A percentile compares a stretch with the other conserved stretches of the same genome.
These are phyloP conservation scores for Entrophospora sp. DNA, from an alignment of 192 early-diverging fungal species.

Conservation along the genomic window DNA sequence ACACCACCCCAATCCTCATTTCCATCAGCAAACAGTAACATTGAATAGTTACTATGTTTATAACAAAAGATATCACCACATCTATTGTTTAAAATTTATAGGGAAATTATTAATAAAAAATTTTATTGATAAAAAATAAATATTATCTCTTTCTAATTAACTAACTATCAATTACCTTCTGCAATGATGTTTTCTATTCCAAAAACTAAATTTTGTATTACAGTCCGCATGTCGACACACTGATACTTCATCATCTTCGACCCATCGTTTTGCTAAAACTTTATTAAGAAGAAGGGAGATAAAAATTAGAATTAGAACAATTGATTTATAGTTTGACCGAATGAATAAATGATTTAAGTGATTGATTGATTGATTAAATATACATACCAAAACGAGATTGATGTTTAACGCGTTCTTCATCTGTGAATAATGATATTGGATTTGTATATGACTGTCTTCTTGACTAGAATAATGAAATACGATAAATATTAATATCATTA, in stretches of 20 bases:
- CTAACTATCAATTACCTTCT: too few species aligned
- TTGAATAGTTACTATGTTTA: neutral
- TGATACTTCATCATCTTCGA: conserved; percentile 1
- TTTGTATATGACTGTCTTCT: conserved; percentile 9
- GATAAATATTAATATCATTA: neutral
- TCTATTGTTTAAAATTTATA: neutral
- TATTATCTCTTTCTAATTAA: neutral
- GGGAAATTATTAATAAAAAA: neutral
- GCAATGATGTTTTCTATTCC: conserved; percentile 9
- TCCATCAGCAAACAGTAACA: neutral
- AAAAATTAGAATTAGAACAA: too few species aligned
- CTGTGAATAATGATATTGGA: conserved; percentile 17
- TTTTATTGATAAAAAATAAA: neutral
- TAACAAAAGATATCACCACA: conserved; percentile 4
- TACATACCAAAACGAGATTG: conserved; percentile 13
- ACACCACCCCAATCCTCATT: conserved; percentile 13
- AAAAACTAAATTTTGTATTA: neutral
- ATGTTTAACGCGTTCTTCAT: conserved; percentile 18
- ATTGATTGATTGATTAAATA: too few species aligned
- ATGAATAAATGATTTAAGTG: too few species aligned
- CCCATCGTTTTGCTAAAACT: neutral
- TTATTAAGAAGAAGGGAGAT: too few species aligned
- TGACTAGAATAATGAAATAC: conserved; percentile 1
- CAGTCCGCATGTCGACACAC: neutral
- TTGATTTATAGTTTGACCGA: too few species aligned